Base-by-base conservation (phyloP, 257 asterid genomes). In the Solanum pimpinellifolium region DNA sequence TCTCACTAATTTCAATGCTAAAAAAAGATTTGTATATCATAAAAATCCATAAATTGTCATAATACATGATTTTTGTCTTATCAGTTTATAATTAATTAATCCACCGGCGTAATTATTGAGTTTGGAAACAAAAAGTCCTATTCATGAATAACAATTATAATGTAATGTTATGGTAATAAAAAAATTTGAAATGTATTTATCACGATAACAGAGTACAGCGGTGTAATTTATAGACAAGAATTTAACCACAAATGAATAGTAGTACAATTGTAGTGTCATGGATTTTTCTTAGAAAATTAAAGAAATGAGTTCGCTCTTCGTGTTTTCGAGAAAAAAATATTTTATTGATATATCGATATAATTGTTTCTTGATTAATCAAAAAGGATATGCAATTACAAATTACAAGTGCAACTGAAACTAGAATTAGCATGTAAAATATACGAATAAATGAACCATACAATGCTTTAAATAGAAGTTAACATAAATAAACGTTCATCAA, bases 31-130 rank as follows among this genome's bases (percentile, higher is more conserved):
- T 39, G 1, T 42, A 44, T 0, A 77, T 42, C 37, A 13, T 3
- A 41, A 76, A 7, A 76, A 76, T 76, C 7, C 37, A 76, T 6
- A 41, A 6, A 6, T 21, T 74, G 0, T 39, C 6, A 39, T 41
- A 13, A 23, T 21, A 39, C 13, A 41, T 23, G 12, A 75, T 41
- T 75, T 74, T 42, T 76, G 37, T 76, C 11, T 25, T 39, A 52
- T 9, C 2, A 23, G 21, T 41, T 41, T 41, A 65, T 25, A 2
- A 21, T 21, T 9, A 65, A 65, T 60, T 60, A 39, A 39, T 75
- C 56, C 83, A 75, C 33, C 83, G 83, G 31, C 33, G 7, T 75
- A 18, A 75, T 39, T 75, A 75, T 75, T 39, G 56, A 75, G 56
- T 70, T 14, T 15, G 41, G 41, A 70, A 18, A 4, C n/a, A 31